These are phyloP conservation scores for Colletotrichum eleusines DNA, from an alignment of 2,329 filamentous ascomycete genomes.

Conservation along the genomic window DNA sequence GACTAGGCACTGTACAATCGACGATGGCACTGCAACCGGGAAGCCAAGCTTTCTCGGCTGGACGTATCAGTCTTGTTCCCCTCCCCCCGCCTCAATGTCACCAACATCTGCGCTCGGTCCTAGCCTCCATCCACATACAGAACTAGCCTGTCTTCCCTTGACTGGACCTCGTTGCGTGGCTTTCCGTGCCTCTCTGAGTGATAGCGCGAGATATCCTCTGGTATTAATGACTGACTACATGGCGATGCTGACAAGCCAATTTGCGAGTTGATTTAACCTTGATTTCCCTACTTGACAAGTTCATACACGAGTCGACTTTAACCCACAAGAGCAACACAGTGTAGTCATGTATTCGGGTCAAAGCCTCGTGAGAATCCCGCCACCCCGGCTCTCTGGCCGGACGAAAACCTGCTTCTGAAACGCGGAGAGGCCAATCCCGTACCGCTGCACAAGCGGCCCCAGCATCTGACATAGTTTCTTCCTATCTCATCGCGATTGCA, in stretches of 20 bases:
- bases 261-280: background rate
- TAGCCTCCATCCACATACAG: background rate
- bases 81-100: slow-evolving; percentile 15
- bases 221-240: slow-evolving; percentile 7
- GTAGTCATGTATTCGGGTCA: no score
- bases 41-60: slow-evolving; percentile 32
- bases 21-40: background rate
- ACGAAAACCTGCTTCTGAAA: slow-evolving; percentile 41
- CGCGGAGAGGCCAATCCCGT: slow-evolving; percentile 41
- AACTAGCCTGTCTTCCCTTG: no score
- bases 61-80: slow-evolving; percentile 22
- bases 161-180: background rate
- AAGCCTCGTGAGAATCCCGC: background rate
- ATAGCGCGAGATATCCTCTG: background rate
- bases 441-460: slow-evolving; percentile 7
- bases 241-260: background rate
- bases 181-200: no score
- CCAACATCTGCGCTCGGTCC: slow-evolving; percentile 17
- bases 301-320: background rate
- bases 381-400: slow-evolving; percentile 15
- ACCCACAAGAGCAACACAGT: background rate
- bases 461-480: slow-evolving; percentile 10
- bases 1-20: no score
- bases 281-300: background rate
- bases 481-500: slow-evolving; percentile 4